Conservation (phyloP, 2,329 filamentous ascomycete species). For the Juglanconis juglandina region DNA sequence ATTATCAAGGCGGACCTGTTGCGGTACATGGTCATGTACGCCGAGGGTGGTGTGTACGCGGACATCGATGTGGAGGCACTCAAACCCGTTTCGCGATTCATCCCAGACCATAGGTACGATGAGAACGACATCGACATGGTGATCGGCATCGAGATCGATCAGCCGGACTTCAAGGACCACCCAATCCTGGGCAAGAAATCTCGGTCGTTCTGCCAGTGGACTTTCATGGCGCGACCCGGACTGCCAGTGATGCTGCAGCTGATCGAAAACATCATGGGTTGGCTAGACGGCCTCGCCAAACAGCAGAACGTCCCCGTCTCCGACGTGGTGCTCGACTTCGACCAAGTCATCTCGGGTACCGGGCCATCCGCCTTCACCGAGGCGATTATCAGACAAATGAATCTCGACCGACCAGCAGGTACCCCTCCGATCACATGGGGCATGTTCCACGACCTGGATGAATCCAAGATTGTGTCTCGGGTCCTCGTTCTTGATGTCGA, state of each 20-base stretch:
- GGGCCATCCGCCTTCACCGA: slow-evolving; percentile 67
- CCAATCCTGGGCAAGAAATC: slow-evolving; percentile 66
- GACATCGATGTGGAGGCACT: slow-evolving; percentile 43
- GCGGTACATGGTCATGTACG: slow-evolving; percentile 65
- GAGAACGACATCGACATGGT: slow-evolving; percentile 67
- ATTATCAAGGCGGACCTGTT: slow-evolving; percentile 67
- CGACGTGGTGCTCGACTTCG: slow-evolving; percentile 65
- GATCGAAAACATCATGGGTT: slow-evolving; percentile 65
- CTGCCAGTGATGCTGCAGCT: slow-evolving; percentile 66
- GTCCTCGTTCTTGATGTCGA: slow-evolving; percentile 68
- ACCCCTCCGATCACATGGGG: slow-evolving; percentile 54
- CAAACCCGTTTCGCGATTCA: slow-evolving; percentile 44
- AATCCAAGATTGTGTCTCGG: slow-evolving; percentile 62
- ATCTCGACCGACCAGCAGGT: slow-evolving; percentile 32
- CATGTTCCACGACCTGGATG: slow-evolving; percentile 60
- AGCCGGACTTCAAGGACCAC: slow-evolving; percentile 62
- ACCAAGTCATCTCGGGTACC: slow-evolving; percentile 70
- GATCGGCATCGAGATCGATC: slow-evolving; percentile 68
- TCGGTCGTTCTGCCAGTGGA: slow-evolving; percentile 72
- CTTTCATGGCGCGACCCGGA: slow-evolving; percentile 66
- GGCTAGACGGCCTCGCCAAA: slow-evolving; percentile 58
- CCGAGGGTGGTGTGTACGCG: slow-evolving; percentile 55
- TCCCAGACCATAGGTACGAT: slow-evolving; percentile 61
- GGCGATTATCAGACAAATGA: slow-evolving; percentile 64
- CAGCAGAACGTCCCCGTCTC: slow-evolving; percentile 57